A percentile compares a stretch with the other conserved stretches of the same genome.
Conservation (phyloP, 108 stramenopile species). For the Chaetoceros tenuissimus region DNA sequence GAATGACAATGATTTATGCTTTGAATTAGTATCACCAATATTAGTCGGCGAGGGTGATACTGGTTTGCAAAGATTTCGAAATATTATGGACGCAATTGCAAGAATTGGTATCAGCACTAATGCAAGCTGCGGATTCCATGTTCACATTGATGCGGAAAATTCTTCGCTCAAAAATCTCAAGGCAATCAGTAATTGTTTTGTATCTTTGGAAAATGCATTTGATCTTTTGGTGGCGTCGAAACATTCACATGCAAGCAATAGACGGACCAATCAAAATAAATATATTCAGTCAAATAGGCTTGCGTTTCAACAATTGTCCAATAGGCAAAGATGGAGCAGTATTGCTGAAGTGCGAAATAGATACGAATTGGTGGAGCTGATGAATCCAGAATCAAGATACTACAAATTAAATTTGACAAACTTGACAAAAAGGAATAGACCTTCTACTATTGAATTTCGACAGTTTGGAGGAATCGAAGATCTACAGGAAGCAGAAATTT, state of each 20-base stretch:
- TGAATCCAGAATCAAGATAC: slow-evolving; percentile 5
- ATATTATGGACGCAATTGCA: slow-evolving; percentile 1
- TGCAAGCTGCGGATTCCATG: slow-evolving; percentile 10
- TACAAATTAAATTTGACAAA: slow-evolving; percentile 13
- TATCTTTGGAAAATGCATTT: slow-evolving; percentile 11
- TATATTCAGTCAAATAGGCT: slow-evolving; percentile 5
- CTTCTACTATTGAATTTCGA: slow-evolving; percentile 12
- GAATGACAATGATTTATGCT: slow-evolving; percentile 9
- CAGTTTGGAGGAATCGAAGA: slow-evolving; percentile 10
- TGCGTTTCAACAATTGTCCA: slow-evolving; percentile 7
- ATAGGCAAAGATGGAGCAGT: slow-evolving; percentile 4
- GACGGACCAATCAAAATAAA: not conserved
- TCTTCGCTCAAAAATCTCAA: not conserved
- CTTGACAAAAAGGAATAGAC: slow-evolving; percentile 2
- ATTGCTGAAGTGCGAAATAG: not conserved
- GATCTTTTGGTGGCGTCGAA: slow-evolving; percentile 5
- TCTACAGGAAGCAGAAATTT: slow-evolving; percentile 9
- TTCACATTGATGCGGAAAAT: slow-evolving; percentile 6
- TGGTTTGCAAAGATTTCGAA: slow-evolving; percentile 1
- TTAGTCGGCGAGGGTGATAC: not conserved
- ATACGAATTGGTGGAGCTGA: slow-evolving; percentile 5
- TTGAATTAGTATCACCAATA: slow-evolving; percentile 12
- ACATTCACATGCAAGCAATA: not conserved
- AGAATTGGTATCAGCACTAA: slow-evolving; percentile 8
- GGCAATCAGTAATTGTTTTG: slow-evolving; percentile 3